Evolutionary conservation across 768 basidiomycete species (phyloP), one percentile per base, ranked within the genome.

Genomic region (Polyporus arcularius): DNA sequence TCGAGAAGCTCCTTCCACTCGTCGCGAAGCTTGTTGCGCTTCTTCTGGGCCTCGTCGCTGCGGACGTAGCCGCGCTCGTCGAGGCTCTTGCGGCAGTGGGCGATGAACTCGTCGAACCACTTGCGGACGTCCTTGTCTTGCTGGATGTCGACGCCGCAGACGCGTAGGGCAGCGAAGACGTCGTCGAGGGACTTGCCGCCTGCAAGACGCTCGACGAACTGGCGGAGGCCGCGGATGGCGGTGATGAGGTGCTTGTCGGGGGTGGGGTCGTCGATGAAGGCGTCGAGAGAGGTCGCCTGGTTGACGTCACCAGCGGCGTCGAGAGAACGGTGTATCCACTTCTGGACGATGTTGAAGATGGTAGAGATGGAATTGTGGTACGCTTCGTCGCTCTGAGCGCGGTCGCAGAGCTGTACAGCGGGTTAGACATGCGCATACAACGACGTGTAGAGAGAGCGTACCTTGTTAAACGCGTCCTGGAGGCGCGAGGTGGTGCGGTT

Each of bases 251-350:
- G 85, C 67, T 88, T 81, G 53, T 85, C 87, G 4, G 81, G 77
- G 0, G 87, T 84, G 16, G 85, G 81, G 53, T 91, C 88, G 9
- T 81, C 70, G 56, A 90, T 77, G 67, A 90, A 81, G 2, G 78
- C 77, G 14, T 81, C 77, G 39, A 90, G 75, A 0, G 82, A 81
- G 28, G 78, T 74, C 1, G 71, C 65, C 43, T 77, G 69, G 57
- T 80, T 77, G 43, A 79, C 72, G 52, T 75, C 77, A 2, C 80
- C 73, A 0, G 81, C 81, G 0, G 78, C 75, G 50, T 86, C 82
- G 38, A 86, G 74, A 0, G 81, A 76, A 41, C 74, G 72, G 58
- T 82, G 76, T 35, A 89, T 66, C 71, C 89, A 86, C 60, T 85
- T 84, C 61, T 85, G 81, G 2, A 83, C 68, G 50, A 85, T 76